Percentiles rank a stretch among this genome's conserved stretches.
These are phyloP conservation scores for Herpetomonas samuelpessoai DNA, from an alignment of 208 protist species.

Conservation along the genomic window DNA sequence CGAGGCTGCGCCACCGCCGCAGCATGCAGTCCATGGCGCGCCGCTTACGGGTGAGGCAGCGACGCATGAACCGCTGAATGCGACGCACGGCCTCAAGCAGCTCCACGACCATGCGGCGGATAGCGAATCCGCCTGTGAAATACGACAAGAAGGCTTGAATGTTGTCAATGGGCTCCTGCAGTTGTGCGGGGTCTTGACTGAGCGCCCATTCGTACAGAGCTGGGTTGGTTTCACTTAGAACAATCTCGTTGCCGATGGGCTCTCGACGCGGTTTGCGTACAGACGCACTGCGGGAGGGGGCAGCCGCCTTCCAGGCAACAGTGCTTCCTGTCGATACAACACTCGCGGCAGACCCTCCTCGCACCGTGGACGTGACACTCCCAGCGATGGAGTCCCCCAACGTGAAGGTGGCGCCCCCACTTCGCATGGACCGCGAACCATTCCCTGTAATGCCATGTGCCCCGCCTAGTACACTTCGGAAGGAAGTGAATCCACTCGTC, in stretches of 20 bases:
- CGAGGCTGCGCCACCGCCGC: conserved; percentile 50
- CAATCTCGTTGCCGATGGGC: conserved; percentile 11
- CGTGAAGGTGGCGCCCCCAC: too few species aligned
- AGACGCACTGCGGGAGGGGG: too few species aligned
- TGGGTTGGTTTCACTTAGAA: conserved; percentile 30
- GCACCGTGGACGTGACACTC: too few species aligned
- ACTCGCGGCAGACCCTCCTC: too few species aligned
- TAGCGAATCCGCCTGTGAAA: conserved; percentile 23
- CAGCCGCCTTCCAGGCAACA: too few species aligned
- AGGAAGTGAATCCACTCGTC: too few species aligned
- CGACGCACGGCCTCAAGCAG: conserved; percentile 32
- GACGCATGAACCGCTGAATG: conserved; percentile 75
- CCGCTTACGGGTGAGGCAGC: conserved; percentile 43
- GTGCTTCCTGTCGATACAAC: too few species aligned
- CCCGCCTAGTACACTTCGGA: too few species aligned
- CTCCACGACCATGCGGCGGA: conserved; percentile 13
- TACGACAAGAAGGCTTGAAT: conserved; percentile 18
- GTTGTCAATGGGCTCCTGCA: conserved; percentile 14
- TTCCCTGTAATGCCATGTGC: too few species aligned
- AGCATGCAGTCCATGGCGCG: conserved; percentile 67
- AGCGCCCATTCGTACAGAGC: conserved; percentile 37
- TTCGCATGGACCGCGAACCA: too few species aligned
- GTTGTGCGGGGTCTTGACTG: conserved; percentile 18
- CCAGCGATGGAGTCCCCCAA: too few species aligned
- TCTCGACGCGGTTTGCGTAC: not conserved